These are phyloP conservation scores for Pythium pectinolyticum DNA, from an alignment of 352 stramenopile genomes.

Conservation along the genomic window DNA sequence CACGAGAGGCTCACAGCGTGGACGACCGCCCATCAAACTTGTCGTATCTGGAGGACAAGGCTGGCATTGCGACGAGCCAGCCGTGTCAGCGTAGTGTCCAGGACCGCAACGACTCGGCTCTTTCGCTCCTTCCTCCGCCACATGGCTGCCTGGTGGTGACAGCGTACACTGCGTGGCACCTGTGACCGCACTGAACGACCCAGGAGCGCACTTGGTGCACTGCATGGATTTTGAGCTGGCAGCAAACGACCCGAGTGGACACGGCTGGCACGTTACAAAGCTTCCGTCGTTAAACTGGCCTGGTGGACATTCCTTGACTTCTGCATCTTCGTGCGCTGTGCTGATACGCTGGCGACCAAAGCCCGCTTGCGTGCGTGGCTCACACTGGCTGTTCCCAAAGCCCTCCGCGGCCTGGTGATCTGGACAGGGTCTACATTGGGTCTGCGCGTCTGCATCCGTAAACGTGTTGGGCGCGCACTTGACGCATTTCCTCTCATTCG, in stretches of 20 bases:
- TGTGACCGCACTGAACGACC: conserved; percentile 33
- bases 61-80: conserved; percentile 33
- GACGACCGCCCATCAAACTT: conserved; percentile 34
- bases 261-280: conserved; percentile 27
- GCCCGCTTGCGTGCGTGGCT: conserved; percentile 2
- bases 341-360: conserved; percentile 1
- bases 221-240: conserved; percentile 1
- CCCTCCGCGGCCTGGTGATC: conserved; percentile 35
- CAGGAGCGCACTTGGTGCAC: conserved; percentile 37
- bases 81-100: conserved; percentile 20
- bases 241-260: conserved; percentile 37
- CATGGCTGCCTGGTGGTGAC: conserved; percentile 37
- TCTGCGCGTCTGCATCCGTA: conserved; percentile 22
- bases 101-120: conserved; percentile 34
- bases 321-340: no score
- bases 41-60: conserved; percentile 32
- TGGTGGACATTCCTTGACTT: conserved; percentile 10
- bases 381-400: conserved; percentile 32
- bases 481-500: conserved; percentile 26
- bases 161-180: conserved; percentile 32
- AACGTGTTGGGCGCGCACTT: conserved; percentile 43
- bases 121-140: conserved; percentile 32
- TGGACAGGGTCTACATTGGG: conserved; percentile 34
- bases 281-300: conserved; percentile 29
- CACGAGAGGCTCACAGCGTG: conserved; percentile 28